These are phyloP conservation scores for Pezicula rhizophila DNA, from an alignment of 2,329 filamentous ascomycete species.

Conservation along the genomic window DNA sequence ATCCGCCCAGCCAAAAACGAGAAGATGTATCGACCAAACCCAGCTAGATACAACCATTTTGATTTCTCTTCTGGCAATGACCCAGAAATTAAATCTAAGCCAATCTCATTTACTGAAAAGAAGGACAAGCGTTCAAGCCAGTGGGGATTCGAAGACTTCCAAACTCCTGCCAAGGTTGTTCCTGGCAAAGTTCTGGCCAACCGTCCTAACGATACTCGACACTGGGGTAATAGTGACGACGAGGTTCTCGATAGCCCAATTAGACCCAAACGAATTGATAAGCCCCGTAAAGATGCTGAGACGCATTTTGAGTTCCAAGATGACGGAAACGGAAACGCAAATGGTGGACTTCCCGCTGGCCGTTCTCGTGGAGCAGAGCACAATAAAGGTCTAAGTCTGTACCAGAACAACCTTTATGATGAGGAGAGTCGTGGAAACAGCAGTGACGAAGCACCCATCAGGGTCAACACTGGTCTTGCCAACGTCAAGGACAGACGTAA, in stretches of 20 bases:
- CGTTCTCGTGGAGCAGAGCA: constrained; percentile 50
- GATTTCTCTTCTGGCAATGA: constrained; percentile 66
- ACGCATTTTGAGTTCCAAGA: constrained; percentile 81
- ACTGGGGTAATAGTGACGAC: constrained; percentile 71
- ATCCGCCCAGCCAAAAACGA: constrained; percentile 36
- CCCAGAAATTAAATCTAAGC: constrained; percentile 30
- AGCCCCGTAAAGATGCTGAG: constrained; percentile 72
- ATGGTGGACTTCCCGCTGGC: constrained; percentile 38
- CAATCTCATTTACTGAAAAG: constrained; percentile 27
- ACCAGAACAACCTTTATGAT: constrained; percentile 69
- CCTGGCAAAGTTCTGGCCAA: constrained; percentile 46
- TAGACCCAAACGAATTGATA: constrained; percentile 51
- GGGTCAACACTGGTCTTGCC: constrained; percentile 46
- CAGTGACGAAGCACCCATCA: constrained; percentile 8
- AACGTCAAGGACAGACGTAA: constrained; percentile 69
- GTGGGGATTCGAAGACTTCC: constrained; percentile 87
- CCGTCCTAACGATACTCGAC: constrained; percentile 64
- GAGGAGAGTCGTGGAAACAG: constrained; percentile 37
- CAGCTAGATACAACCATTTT: constrained; percentile 81
- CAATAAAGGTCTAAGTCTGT: constrained; percentile 66
- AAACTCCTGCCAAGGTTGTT: constrained; percentile 69
- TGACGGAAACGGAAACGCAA: constrained; percentile 55
- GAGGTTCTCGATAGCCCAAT: constrained; percentile 52
- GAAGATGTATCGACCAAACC: constrained; percentile 53
- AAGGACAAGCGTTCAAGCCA: constrained; percentile 64